Conservation (phyloP, 148 eudicot genomes). For the Pouteria glomerata region DNA sequence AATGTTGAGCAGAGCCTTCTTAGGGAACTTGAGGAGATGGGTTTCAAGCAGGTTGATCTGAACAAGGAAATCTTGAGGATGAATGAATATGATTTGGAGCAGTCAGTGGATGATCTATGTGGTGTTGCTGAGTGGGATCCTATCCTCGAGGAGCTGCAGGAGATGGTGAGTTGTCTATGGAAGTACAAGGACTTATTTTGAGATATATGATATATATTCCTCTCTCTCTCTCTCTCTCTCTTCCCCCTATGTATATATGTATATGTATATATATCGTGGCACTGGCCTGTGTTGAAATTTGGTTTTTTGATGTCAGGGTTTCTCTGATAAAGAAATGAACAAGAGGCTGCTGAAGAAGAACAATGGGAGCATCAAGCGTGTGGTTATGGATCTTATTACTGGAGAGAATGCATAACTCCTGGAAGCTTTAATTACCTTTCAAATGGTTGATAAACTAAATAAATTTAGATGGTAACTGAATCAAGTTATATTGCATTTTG, state of each 20-base stretch:
- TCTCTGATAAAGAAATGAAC: conserved; percentile 51
- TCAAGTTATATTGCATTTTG: neutral
- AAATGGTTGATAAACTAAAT: neutral
- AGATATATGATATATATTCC: neutral
- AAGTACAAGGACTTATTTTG: too few species aligned
- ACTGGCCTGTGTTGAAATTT: too few species aligned
- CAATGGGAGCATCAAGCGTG: conserved; percentile 77
- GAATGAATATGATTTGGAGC: conserved; percentile 52
- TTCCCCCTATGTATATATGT: too few species aligned
- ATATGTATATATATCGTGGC: too few species aligned
- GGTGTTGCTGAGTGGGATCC: conserved; percentile 67
- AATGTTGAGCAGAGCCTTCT: conserved; percentile 45
- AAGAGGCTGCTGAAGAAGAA: conserved; percentile 72
- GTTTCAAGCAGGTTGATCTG: conserved; percentile 53
- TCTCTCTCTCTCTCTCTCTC: too few species aligned
- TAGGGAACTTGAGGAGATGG: conserved; percentile 61
- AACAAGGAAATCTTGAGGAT: conserved; percentile 55
- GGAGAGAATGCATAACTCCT: conserved; percentile 34
- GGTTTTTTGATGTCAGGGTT: conserved; percentile 49
- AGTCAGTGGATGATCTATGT: conserved; percentile 62
- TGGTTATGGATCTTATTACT: conserved; percentile 78
- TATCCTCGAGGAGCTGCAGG: conserved; percentile 67
- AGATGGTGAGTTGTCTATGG: conserved; percentile 59
- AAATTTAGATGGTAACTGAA: neutral
- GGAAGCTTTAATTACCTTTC: neutral